Evolutionary conservation across 2,329 filamentous ascomycete species (phyloP).

Genomic region (Aspergillus puulaauensis): DNA sequence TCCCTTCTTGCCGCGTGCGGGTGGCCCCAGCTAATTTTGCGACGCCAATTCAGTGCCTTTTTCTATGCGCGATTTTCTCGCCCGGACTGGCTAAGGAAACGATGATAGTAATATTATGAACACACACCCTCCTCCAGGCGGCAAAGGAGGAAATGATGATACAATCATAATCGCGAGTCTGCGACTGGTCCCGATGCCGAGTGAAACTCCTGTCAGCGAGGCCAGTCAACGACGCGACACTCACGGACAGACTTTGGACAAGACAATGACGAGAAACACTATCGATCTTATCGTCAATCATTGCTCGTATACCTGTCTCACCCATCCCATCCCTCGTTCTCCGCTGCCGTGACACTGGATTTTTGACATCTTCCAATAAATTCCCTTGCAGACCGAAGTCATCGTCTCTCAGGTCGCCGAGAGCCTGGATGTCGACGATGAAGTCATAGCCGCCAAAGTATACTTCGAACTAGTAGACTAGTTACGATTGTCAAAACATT

Average conservation of each 20-base stretch:
- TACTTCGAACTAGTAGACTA: not conserved
- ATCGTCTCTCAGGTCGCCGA: not conserved
- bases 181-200: constrained; percentile 2
- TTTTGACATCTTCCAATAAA: not conserved
- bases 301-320: constrained; percentile 1
- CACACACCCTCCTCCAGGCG: not conserved
- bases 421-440: not conserved
- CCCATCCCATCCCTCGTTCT: not conserved
- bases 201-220: not conserved
- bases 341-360: not conserved
- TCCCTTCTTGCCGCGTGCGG: constrained; percentile 22
- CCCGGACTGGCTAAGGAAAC: constrained; percentile 13
- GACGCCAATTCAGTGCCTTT: constrained; percentile 11
- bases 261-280: constrained; percentile 14
- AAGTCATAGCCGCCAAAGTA: not conserved
- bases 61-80: constrained; percentile 29
- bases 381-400: not conserved
- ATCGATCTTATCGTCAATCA: constrained; percentile 7
- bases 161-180: constrained; percentile 4
- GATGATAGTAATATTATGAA: constrained; percentile 14
- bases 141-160: not conserved
- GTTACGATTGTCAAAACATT: constrained; percentile 3
- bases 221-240: not conserved
- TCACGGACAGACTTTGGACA: not conserved
- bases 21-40: constrained; percentile 23